These are phyloP conservation scores for Tetrahymena borealis DNA, from an alignment of 73 alveolate genomes.

Conservation along the genomic window DNA sequence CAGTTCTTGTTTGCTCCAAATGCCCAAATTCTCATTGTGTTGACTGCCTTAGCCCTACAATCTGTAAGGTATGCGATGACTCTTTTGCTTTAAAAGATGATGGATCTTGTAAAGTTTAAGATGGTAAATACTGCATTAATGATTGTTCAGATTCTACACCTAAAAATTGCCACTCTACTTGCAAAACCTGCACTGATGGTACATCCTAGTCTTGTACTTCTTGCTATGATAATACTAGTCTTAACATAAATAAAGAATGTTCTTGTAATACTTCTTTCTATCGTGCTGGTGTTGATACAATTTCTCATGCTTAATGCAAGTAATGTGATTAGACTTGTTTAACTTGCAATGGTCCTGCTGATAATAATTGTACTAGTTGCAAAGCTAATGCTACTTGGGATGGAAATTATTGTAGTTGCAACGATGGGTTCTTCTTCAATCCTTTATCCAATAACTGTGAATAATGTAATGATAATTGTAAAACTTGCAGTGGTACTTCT, in stretches of 20 bases:
- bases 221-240: neutral
- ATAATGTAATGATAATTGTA: neutral
- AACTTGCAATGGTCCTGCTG: neutral
- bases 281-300: neutral
- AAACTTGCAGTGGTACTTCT: neutral
- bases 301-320: neutral
- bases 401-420: neutral
- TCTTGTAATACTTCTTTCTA: neutral
- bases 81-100: neutral
- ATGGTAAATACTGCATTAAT: neutral
- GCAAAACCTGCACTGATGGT: neutral
- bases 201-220: neutral
- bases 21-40: neutral
- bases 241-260: neutral
- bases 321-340: neutral
- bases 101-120: neutral
- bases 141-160: neutral
- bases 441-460: neutral
- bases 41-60: neutral
- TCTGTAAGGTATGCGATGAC: neutral
- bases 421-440: neutral
- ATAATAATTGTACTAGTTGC: neutral
- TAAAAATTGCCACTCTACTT: neutral
- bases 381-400: neutral
- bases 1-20: neutral